Evolutionary conservation across 495 filamentous ascomycete genomes (phyloP).

Genomic region (Aspergillus avenaceus): DNA sequence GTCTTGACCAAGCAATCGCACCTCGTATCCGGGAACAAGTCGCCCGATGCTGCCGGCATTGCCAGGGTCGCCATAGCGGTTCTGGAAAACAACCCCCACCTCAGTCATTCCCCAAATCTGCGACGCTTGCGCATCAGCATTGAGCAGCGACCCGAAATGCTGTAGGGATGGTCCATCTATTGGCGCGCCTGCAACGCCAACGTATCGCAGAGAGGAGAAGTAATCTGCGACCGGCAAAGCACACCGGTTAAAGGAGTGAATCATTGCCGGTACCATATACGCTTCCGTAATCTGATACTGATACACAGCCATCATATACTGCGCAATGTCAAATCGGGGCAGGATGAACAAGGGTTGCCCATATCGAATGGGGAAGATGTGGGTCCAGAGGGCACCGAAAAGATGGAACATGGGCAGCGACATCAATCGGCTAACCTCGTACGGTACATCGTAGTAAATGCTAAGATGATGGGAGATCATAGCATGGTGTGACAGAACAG

Average conservation of each 20-base stretch:
- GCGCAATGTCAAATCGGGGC: constrained; percentile 53
- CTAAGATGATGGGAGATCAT: constrained; percentile 50
- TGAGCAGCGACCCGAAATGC: constrained; percentile 16
- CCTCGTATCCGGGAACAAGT: constrained; percentile 65
- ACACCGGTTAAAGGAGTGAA: constrained; percentile 47
- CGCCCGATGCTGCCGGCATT: constrained; percentile 58
- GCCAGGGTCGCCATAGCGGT: constrained; percentile 38
- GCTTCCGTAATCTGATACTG: constrained; percentile 58
- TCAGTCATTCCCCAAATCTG: constrained; percentile 41
- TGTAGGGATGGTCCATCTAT: constrained; percentile 23
- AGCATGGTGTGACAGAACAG: constrained; percentile 48
- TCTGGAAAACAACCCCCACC: constrained; percentile 50
- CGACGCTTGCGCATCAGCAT: constrained; percentile 11
- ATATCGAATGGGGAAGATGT: constrained; percentile 51
- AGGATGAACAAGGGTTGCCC: constrained; percentile 56
- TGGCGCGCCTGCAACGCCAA: constrained; percentile 22
- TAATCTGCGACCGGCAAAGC: constrained; percentile 39
- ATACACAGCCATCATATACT: constrained; percentile 51
- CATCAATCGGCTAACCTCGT: constrained; percentile 47
- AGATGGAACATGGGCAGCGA: constrained; percentile 66
- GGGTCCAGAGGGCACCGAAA: constrained; percentile 50
- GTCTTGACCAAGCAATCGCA: constrained; percentile 43
- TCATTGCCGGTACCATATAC: constrained; percentile 58
- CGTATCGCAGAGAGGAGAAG: constrained; percentile 44
- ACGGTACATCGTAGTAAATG: constrained; percentile 44